Evolutionary conservation across 768 basidiomycete genomes (phyloP), one percentile per base, ranked within the genome.

Genomic region (Naganishia friedmannii): DNA sequence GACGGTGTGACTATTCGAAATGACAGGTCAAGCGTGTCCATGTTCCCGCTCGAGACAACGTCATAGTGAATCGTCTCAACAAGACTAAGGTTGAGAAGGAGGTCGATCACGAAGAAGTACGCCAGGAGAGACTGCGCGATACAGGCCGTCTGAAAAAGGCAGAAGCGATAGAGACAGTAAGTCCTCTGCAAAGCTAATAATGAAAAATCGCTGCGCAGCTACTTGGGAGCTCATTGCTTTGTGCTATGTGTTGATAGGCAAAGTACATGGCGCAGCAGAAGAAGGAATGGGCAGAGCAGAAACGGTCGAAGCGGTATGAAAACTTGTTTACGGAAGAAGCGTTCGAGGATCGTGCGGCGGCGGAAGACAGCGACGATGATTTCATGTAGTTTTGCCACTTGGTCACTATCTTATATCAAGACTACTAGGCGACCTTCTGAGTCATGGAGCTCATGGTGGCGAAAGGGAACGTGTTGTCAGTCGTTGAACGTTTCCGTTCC

Each of bases 61-160:
- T 84, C 3, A 90, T 95, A 69, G 90, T 97, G 39, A 97, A 97
- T 77, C 87, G 94, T 31, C 83, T 97, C 53, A 93, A 91, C 82
- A 96, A 95, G 83, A 97, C 94, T 17, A 97, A 94, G 76, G 82
- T 86, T 63, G 92, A 92, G 81, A 85, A 84, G 32, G 85, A 86
- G 42, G 91, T 96, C 28, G 91, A 98, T 75, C 94, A 97, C 76
- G 95, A 98, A 77, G 87, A 89, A 74, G 94, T 95, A 74, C 85
- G 85, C 28, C 83, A 92, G 31, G 93, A 92, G 34, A 86, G 95
- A 21, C 79, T 92, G 29, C 71, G 77, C 23, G 76, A 74, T 15
- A 78, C 79, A 66, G 79, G 80, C 0, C 74, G 75, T 60, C 58
- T 67, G 46, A 82, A 82, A 74, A 93, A 92, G 78, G 82, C 83